phyloP scores from a whole-genome alignment of 1,139 yeast species.

The Candida buenavistaensis region DNA sequence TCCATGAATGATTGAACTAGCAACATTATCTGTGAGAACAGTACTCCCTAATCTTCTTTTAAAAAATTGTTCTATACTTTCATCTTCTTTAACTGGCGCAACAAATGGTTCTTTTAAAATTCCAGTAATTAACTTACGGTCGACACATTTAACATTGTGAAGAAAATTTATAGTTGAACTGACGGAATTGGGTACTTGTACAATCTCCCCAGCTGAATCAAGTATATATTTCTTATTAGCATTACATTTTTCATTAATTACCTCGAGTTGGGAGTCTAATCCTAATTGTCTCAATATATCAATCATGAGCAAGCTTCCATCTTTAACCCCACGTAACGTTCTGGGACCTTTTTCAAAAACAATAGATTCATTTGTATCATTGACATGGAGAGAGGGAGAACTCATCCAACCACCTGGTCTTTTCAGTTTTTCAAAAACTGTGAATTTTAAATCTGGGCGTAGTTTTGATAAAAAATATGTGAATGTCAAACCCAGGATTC shows the following conservation, averaged over 20 bases:
- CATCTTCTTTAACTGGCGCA: slow-evolving; percentile 48
- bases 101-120: slow-evolving; percentile 47
- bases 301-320: slow-evolving; percentile 60
- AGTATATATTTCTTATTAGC: slow-evolving; percentile 66
- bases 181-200: slow-evolving; percentile 56
- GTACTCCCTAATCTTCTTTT: slow-evolving; percentile 65
- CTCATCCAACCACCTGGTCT: slow-evolving; percentile 82
- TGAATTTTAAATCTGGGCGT: slow-evolving; percentile 70
- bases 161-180: slow-evolving; percentile 41
- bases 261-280: slow-evolving; percentile 42
- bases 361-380: slow-evolving; percentile 16
- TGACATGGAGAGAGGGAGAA: slow-evolving; percentile 26
- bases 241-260: slow-evolving; percentile 45
- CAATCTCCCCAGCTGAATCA: slow-evolving; percentile 34
- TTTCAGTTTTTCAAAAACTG: slow-evolving; percentile 55
- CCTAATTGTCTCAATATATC: slow-evolving; percentile 56
- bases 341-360: slow-evolving; percentile 73
- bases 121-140: slow-evolving; percentile 24
- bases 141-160: slow-evolving; percentile 16
- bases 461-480: slow-evolving; percentile 70
- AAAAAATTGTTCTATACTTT: slow-evolving; percentile 68
- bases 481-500: slow-evolving; percentile 80
- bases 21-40: slow-evolving; percentile 56
- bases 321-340: slow-evolving; percentile 68
- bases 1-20: slow-evolving; percentile 86